Evolutionary conservation across 768 basidiomycete species (phyloP), one percentile per base, ranked within the genome.

Genomic region (Daedaleopsis nitida): DNA sequence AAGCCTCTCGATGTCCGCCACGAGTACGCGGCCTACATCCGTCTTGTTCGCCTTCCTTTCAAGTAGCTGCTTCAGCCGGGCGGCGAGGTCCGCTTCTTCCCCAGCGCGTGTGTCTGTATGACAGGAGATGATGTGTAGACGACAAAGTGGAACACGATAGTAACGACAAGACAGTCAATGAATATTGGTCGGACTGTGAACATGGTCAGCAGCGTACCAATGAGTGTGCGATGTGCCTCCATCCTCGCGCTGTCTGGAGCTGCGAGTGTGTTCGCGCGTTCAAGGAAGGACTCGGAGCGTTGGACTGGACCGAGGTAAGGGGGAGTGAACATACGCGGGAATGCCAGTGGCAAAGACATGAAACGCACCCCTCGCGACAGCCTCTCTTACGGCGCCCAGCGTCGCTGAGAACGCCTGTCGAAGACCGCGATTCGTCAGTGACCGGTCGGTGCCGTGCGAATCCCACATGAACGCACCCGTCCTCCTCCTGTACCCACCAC

Each of bases 1-100:
- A 16, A 66, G 44, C 13, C 59, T 45, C 47, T 66, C 63, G 24
- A 66, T 64, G n/a, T 66, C 59, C 34, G 52, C 9, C 0, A 60
- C 21, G 12, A 66, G 55, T 0, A 52, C 54, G 11, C 52, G 60
- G 2, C 59, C 66, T 0, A 53, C 56, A 3, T 53, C 49, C 16
- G 60, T 57, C 21, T 66, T 66, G n/a, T 60, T 53, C 1, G 60
- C 42, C 55, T 64, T 66, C 35, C 62, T 62, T 44, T 57, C 54
- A 10, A 66, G 66, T 21, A 66, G 54, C 38, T 34, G 47, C 23
- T 51, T 27, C 19, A 65, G 13, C n/a, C 49, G 39, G 8, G 27
- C 48, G 21, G 61, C 44, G 12, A 58, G 17, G 14, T 49, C 45
- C 13, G 10, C 51, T 47, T 62, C 65, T 43, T 48, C 35, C 11